Evolutionary conservation across 257 asterid species (phyloP).

Genomic region (Solanum peruvianum): DNA sequence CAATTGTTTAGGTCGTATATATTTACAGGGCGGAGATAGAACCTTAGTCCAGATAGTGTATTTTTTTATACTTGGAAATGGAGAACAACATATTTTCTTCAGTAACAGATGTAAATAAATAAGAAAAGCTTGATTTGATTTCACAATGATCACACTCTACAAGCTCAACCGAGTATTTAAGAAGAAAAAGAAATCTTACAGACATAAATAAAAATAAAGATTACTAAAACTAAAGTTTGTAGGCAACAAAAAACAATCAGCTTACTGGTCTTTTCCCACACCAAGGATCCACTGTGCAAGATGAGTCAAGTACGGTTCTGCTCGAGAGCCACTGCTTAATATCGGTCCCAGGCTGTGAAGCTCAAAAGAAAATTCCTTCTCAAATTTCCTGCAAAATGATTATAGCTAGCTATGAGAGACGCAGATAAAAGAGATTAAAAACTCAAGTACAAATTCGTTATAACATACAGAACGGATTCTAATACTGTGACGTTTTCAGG

Average conservation of each 20-base stretch:
- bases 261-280: slow-evolving; percentile 61
- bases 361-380: slow-evolving; percentile 63
- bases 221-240: not conserved
- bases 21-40: not conserved
- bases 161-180: not conserved
- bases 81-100: not conserved
- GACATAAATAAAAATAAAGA: not conserved
- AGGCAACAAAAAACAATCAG: not conserved
- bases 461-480: slow-evolving; percentile 64
- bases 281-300: slow-evolving; percentile 98
- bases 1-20: not conserved
- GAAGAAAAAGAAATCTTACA: not conserved
- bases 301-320: slow-evolving; percentile 92
- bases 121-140: not conserved
- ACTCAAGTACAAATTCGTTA: not conserved
- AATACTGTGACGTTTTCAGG: slow-evolving; percentile 52
- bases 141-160: not conserved
- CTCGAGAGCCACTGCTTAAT: slow-evolving; percentile 76
- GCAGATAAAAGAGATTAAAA: not conserved
- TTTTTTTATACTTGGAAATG: not conserved
- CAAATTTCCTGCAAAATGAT: slow-evolving; percentile 63
- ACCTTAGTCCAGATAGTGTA: too few species aligned
- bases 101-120: not conserved
- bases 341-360: slow-evolving; percentile 84
- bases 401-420: not conserved